Base-by-base conservation (phyloP, 495 filamentous ascomycete genomes). In the Daldinia decipiens region DNA sequence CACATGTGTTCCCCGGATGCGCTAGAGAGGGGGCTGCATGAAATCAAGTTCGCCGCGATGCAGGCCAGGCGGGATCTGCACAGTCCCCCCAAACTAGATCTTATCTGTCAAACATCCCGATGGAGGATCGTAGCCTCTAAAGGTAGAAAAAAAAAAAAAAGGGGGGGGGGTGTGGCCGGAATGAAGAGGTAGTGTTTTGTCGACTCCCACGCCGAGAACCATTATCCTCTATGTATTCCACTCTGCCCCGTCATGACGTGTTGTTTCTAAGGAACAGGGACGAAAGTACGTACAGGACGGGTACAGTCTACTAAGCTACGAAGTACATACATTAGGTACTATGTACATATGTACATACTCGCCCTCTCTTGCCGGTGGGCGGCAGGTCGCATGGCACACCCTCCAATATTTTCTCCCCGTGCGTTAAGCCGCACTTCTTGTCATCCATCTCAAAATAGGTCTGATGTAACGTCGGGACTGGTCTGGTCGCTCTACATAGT, bases 11-110 rank as follows among this genome's bases (percentile, higher is more conserved):
- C 60, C 12, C 67, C 65, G 54, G 63, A 36, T 17, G 29, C 60
- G 64, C 65, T 47, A 62, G 27, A 59, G 68, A 58, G 47, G 58
- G 64, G 60, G 60, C 38, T 65, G 65, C 60, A 65, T 17, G 70
- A 62, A 69, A 73, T 62, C 70, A 68, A n/a, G 61, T 69, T 73
- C 70, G 65, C 61, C 57, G 61, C 62, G 57, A 56, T 71, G 68
- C 62, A 71, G 26, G 56, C 58, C 34, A 67, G 70, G 61, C 65
- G 39, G 61, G 70, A 73, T 73, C 70, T 68, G 51, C 61, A 59
- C 34, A 17, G 36, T 59, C 58, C 36, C 59, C 58, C 53, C 57
- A 53, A 47, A 38, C 59, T 53, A 65, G 60, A 66, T 68, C 62
- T 59, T 59, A 59, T 67, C 68, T 63, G 63, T 63, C 63, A 63